Conservation (phyloP, 139 green algal genomes). For the Micromonas pusilla region DNA sequence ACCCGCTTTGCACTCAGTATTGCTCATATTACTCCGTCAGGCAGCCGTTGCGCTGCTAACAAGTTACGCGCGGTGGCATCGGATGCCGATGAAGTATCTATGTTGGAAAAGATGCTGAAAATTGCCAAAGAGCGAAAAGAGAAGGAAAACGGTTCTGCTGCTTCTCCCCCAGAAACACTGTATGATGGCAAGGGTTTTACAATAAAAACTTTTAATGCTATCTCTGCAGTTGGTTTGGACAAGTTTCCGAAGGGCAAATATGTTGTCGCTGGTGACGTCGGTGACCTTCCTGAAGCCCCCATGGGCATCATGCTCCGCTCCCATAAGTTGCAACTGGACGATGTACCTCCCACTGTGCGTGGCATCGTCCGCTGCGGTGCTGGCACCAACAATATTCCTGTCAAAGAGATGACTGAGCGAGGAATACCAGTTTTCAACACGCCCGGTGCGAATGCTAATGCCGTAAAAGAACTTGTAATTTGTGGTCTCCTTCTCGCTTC, state of each 20-base stretch:
- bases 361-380: constrained; percentile 51
- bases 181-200: constrained; percentile 16
- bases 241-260: constrained; percentile 46
- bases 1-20: background rate
- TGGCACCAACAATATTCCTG: constrained; percentile 51
- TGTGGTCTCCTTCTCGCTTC: constrained; percentile 45
- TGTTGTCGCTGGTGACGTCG: constrained; percentile 38
- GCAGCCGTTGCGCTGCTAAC: background rate
- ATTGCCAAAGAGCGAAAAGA: constrained; percentile 22
- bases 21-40: background rate
- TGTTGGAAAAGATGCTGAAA: constrained; percentile 31
- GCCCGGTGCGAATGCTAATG: constrained; percentile 51
- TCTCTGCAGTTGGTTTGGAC: constrained; percentile 43
- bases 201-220: constrained; percentile 46
- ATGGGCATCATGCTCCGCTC: constrained; percentile 57
- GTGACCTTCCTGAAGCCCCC: constrained; percentile 31
- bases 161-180: background rate
- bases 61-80: background rate
- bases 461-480: constrained; percentile 51
- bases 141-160: background rate
- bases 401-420: constrained; percentile 48
- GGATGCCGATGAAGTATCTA: constrained; percentile 18
- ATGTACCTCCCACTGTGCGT: constrained; percentile 35
- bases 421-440: constrained; percentile 58
- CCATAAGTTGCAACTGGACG: constrained; percentile 44